phyloP scores from a whole-genome alignment of 148 eudicot species.

The Drosera capensis region DNA sequence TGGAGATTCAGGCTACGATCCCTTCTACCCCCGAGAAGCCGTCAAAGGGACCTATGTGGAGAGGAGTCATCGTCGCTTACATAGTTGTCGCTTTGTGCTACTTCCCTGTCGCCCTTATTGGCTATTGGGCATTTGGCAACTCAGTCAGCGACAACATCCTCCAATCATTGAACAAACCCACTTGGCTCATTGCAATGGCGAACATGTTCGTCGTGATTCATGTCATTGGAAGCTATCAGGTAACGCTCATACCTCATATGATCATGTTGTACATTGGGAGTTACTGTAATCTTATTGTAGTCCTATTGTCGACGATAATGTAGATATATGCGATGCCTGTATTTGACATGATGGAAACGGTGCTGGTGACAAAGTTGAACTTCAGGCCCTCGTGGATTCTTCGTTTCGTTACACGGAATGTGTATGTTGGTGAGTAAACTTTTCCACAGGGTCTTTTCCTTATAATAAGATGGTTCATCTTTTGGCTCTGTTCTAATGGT shows the following conservation, averaged over 20 bases:
- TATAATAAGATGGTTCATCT: not conserved
- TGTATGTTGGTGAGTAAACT: not conserved
- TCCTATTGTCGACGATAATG: not conserved
- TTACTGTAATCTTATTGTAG: not conserved
- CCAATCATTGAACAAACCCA: not conserved
- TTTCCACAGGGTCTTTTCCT: not conserved
- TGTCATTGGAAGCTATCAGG: slow-evolving; percentile 4
- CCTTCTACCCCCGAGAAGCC: slow-evolving; percentile 4
- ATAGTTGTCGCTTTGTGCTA: slow-evolving; percentile 1
- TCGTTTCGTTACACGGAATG: slow-evolving; percentile 1
- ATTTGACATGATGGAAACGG: slow-evolving; percentile 1
- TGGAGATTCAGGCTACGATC: slow-evolving; percentile 1
- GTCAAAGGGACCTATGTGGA: slow-evolving; percentile 2
- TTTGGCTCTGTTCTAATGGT: not conserved
- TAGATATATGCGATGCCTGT: slow-evolving; percentile 2
- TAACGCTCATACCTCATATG: not conserved
- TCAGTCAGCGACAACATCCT: not conserved
- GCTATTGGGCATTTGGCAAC: not conserved
- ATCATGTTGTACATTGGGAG: not conserved
- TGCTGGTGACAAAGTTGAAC: not conserved
- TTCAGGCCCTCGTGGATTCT: not conserved
- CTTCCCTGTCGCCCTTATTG: not conserved
- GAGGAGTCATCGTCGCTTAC: slow-evolving; percentile 2
- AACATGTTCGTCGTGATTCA: slow-evolving; percentile 3
- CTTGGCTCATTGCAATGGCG: slow-evolving; percentile 3